Evolutionary conservation across 345 rosid species (phyloP), one percentile per base, ranked within the genome.

Genomic region (Turnera subulata): DNA sequence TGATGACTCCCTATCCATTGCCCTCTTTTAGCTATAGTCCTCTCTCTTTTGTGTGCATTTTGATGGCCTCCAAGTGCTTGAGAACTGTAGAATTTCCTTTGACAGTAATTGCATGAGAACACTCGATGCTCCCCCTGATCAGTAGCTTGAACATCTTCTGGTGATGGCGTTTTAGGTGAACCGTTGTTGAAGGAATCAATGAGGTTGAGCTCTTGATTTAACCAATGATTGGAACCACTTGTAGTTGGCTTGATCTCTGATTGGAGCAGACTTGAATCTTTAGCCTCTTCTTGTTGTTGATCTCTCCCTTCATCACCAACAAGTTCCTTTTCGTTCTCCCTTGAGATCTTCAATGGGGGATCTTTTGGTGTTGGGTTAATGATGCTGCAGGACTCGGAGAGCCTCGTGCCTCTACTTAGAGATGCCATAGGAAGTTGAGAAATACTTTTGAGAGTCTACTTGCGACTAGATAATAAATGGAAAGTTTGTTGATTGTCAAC

Each of bases 161-260:
- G 20, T 39, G 67, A n/a, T n/a, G 35, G 32, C 19, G 40, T 55
- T 20, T 56, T 56, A 1, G 76, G 50, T 51, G 72, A 53, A 63
- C 67, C 70, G 17, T 69, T 32, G 46, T 68, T 71, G 66, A 84
- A 66, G 63, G 59, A 54, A 55, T 73, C 77, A 17, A 88, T 78
- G 64, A 88, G 89, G 59, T 84, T 82, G 55, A 85, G 92, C 63
- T 87, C 95, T 68, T 62, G 79, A 62, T 48, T 71, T 63, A 77
- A 53, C 47, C 75, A 65, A 44, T 56, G 69, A 50, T 72, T 50
- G 45, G 37, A 58, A 59, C 64, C 80, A 50, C 59, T 66, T 47
- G 59, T 58, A 45, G 64, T 56, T 37, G 80, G 67, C 52, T 50
- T 63, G 46, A 79, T 76, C 57, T 79, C 85, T 19, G 80, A 68